phyloP scores from a whole-genome alignment of 2,329 filamentous ascomycete species.

The Fusarium foetens region DNA sequence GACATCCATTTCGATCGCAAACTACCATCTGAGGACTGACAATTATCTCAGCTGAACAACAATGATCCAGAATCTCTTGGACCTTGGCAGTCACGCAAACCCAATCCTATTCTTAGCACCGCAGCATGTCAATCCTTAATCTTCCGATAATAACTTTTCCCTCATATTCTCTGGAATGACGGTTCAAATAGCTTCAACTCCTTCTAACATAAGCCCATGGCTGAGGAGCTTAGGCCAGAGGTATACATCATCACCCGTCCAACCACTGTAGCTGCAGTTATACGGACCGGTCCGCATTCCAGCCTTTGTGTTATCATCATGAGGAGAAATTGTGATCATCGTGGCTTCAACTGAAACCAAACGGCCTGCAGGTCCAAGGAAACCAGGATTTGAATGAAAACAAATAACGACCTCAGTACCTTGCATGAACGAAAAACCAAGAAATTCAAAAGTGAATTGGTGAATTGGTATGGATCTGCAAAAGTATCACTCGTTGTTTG shows the following conservation, averaged over 20 bases:
- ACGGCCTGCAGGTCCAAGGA: neutral
- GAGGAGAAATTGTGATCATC: neutral
- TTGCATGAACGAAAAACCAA: neutral
- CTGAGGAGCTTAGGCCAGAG: neutral
- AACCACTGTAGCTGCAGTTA: conserved; percentile 15
- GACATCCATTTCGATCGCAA: neutral
- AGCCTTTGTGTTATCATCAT: neutral
- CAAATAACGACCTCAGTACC: neutral
- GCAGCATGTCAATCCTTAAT: neutral
- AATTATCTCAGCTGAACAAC: neutral
- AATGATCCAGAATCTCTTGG: neutral
- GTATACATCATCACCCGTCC: neutral
- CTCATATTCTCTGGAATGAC: conserved; percentile 8
- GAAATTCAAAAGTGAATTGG: neutral
- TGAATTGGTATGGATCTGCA: conserved; percentile 23
- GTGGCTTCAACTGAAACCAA: conserved; percentile 3
- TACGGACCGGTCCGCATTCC: conserved; percentile 14
- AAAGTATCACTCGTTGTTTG: neutral
- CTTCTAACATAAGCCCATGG: neutral
- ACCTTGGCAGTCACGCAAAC: neutral
- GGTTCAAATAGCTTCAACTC: neutral
- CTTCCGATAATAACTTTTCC: neutral
- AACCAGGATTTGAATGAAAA: neutral
- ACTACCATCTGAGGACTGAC: neutral
- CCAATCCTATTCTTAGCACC: conserved; percentile 14